Base-by-base conservation (phyloP, 2,329 filamentous ascomycete species). In the Fusarium robinianum region DNA sequence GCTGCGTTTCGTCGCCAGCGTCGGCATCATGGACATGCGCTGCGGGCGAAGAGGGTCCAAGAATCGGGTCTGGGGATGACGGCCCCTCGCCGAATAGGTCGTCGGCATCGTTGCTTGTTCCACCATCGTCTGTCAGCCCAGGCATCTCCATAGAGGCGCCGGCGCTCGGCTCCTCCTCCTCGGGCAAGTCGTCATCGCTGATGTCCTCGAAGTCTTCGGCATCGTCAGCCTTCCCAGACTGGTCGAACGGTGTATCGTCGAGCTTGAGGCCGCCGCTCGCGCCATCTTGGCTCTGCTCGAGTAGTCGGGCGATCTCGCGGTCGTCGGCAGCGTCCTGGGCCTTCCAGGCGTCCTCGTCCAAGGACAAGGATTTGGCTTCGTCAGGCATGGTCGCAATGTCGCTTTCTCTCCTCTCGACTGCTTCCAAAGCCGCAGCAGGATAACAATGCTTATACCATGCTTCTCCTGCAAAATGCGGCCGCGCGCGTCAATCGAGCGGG, bases 131-230 rank as follows among this genome's bases (percentile, higher is more conserved):
- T 2, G 76, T 80, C 18, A 81, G 62, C 8, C 72, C 75, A 1
- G 78, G 78, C n/a, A 76, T 63, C 41, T 81, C 75, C 32, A 70
- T 64, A 10, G 72, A 75, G 11, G 65, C 61, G 37, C 64, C 67
- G 5, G 64, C 67, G 8, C 67, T 68, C 18, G 67, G 69, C 41
- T 84, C 79, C 53, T 92, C 89, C 52, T 94, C 89, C 6, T 94
- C 89, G 8, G 90, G 87, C 6, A 96, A 77, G 52, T 96, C 91
- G 63, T 95, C 90, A 65, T 97, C 92, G 55, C 87, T 87, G 51
- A 97, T 91, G 63, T 96, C 89, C 64, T 88, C 90, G 60, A 78
- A 99, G 64, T 99, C 94, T 51, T 94, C 73, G 26, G 94, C 94
- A 70, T 97, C 88, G 48, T 90, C 90, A 41, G 90, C 92, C 69